Conservation (phyloP, 768 basidiomycete species). For the Boletus barrowsii region DNA sequence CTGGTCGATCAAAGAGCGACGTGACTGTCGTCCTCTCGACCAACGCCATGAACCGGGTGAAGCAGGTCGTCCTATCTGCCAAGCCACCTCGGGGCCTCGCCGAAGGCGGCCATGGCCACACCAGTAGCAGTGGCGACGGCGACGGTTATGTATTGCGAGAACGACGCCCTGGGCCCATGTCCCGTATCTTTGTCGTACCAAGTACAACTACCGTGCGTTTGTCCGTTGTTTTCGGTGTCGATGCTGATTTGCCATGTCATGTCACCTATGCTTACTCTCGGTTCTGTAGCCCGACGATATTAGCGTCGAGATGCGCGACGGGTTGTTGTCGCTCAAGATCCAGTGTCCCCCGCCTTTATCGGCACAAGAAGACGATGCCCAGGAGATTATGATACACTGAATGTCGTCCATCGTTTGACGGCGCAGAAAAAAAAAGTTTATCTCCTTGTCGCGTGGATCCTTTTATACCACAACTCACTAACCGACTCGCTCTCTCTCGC, state of each 20-base stretch:
- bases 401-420: constrained; percentile 14
- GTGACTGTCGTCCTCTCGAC: constrained; percentile 58
- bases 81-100: constrained; percentile 40
- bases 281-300: constrained; percentile 50
- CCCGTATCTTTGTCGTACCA: constrained; percentile 53
- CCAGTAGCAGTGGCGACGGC: no score
- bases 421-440: neutral
- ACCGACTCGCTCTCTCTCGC: neutral
- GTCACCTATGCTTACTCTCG: neutral
- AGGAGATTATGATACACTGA: constrained; percentile 52
- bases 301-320: constrained; percentile 54
- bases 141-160: constrained; percentile 49
- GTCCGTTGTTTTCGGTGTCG: constrained; percentile 16
- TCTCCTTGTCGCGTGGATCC: constrained; percentile 8
- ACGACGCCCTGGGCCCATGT: constrained; percentile 50
- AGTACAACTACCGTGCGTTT: constrained; percentile 51
- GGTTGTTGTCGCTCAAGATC: constrained; percentile 57
- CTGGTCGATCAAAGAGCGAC: constrained; percentile 59
- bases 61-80: constrained; percentile 58
- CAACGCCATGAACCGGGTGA: constrained; percentile 58
- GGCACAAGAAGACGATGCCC: constrained; percentile 37
- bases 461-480: constrained; percentile 8
- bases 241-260: neutral
- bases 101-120: constrained; percentile 4
- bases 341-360: constrained; percentile 41